Percentiles rank a stretch among this genome's conserved stretches.
Evolutionary conservation across 2,329 filamentous ascomycete species (phyloP).

Genomic region (Onygenales sp.): DNA sequence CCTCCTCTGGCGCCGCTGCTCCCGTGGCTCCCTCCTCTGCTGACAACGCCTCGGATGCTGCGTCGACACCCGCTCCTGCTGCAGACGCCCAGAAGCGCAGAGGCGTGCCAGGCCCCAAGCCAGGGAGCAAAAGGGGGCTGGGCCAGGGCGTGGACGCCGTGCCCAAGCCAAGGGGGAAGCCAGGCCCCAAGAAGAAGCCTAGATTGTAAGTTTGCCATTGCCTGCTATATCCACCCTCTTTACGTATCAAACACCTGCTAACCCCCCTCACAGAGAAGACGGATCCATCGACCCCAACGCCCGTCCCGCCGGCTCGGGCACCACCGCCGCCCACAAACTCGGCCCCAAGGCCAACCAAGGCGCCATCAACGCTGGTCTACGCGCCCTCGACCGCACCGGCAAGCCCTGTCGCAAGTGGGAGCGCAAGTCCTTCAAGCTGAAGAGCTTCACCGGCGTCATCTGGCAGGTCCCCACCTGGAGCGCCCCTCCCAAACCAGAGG

Average conservation of each 20-base stretch:
- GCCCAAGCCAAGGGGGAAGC: slow-evolving; percentile 71
- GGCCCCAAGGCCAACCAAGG: slow-evolving; percentile 95
- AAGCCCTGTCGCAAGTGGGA: slow-evolving; percentile 89
- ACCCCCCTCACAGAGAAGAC: slow-evolving; percentile 35
- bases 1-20: slow-evolving; percentile 22
- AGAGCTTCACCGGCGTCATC: slow-evolving; percentile 80
- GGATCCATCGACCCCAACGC: slow-evolving; percentile 35
- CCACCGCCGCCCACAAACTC: slow-evolving; percentile 61
- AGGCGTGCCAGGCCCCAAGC: slow-evolving; percentile 59
- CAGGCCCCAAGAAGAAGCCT: slow-evolving; percentile 93
- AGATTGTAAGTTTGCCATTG: slow-evolving; percentile 61
- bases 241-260: not conserved
- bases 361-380: slow-evolving; percentile 91
- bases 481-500: slow-evolving; percentile 43
- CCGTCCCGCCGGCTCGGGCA: slow-evolving; percentile 40
- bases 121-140: slow-evolving; percentile 50
- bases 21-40: slow-evolving; percentile 24
- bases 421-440: slow-evolving; percentile 70
- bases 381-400: slow-evolving; percentile 84
- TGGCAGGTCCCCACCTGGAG: slow-evolving; percentile 82
- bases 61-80: slow-evolving; percentile 22
- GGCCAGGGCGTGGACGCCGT: slow-evolving; percentile 46
- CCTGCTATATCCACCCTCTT: not conserved
- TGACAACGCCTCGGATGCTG: slow-evolving; percentile 32
- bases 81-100: slow-evolving; percentile 60